Percentiles rank a stretch among this genome's conserved stretches.
Conservation (phyloP, 176 grass and related monocot species). For the Areca catechu region DNA sequence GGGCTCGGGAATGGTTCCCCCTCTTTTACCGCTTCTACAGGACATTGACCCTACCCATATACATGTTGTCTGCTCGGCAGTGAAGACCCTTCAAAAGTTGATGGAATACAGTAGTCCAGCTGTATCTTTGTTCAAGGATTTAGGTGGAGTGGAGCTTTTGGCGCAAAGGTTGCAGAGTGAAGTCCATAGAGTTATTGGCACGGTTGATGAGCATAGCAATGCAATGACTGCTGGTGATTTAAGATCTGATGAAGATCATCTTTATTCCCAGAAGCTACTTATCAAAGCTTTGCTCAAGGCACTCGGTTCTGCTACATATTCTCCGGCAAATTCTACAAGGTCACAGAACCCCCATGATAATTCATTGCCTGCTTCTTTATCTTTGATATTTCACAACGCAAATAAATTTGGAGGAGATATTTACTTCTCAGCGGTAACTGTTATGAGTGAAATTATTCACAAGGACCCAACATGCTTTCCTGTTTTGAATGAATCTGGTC, state of each 20-base stretch:
- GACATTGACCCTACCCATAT: conserved; percentile 75
- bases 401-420: conserved; percentile 88
- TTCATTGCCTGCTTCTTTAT: conserved; percentile 78
- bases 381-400: conserved; percentile 87
- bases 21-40: conserved; percentile 82
- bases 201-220: conserved; percentile 33
- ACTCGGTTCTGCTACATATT: conserved; percentile 87
- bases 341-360: conserved; percentile 64
- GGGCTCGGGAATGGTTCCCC: conserved; percentile 82
- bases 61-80: conserved; percentile 82
- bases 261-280: conserved; percentile 74
- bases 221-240: conserved; percentile 45
- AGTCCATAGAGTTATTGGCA: conserved; percentile 72
- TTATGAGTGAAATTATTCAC: conserved; percentile 99
- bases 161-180: conserved; percentile 77
- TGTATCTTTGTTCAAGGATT: conserved; percentile 92
- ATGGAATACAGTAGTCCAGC: conserved; percentile 92
- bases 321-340: conserved; percentile 69
- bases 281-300: conserved; percentile 95
- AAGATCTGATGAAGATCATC: conserved; percentile 67
- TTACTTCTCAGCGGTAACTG: conserved; percentile 94
- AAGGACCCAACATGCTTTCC: conserved; percentile 95
- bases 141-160: conserved; percentile 83
- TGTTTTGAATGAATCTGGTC: conserved; percentile 73
- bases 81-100: conserved; percentile 94